Percentiles rank a stretch among this genome's conserved stretches.
phyloP scores from a whole-genome alignment of 225 moss, liverwort and hornwort species.

The Marchantia paleacea region DNA sequence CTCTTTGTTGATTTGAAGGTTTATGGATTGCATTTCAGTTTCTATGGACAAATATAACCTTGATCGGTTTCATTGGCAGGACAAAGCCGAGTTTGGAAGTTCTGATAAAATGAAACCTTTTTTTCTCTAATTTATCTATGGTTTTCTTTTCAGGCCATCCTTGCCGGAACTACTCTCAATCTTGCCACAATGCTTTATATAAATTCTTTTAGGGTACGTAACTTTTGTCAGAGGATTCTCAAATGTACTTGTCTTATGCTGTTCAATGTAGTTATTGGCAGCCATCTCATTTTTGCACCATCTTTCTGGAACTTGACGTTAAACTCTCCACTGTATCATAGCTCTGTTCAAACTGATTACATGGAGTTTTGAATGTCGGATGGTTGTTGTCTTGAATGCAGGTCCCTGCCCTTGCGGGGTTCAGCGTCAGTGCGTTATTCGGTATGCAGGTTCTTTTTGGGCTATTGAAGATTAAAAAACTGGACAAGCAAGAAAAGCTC shows the following conservation, averaged over 20 bases:
- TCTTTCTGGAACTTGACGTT: neutral
- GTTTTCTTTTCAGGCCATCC: constrained; percentile 55
- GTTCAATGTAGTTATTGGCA: neutral
- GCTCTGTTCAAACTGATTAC: neutral
- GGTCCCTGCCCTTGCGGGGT: constrained; percentile 88
- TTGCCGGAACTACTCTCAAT: constrained; percentile 89
- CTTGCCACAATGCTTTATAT: constrained; percentile 92
- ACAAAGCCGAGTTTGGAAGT: neutral
- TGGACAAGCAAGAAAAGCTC: constrained; percentile 94
- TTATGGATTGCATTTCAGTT: neutral
- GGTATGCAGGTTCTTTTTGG: constrained; percentile 84
- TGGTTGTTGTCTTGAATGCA: constrained; percentile 25
- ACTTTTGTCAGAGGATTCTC: neutral
- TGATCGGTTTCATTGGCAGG: neutral
- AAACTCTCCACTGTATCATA: neutral
- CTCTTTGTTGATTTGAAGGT: neutral
- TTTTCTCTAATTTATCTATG: neutral
- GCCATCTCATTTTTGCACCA: neutral
- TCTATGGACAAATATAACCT: neutral
- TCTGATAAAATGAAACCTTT: neutral
- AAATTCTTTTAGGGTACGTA: constrained; percentile 72
- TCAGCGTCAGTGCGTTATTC: constrained; percentile 80
- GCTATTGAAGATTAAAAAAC: constrained; percentile 79
- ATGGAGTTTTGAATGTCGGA: neutral
- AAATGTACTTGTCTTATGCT: neutral